Evolutionary conservation across 164 flowering plant species (phyloP).

Genomic region (Chloranthus sessilifolius): DNA sequence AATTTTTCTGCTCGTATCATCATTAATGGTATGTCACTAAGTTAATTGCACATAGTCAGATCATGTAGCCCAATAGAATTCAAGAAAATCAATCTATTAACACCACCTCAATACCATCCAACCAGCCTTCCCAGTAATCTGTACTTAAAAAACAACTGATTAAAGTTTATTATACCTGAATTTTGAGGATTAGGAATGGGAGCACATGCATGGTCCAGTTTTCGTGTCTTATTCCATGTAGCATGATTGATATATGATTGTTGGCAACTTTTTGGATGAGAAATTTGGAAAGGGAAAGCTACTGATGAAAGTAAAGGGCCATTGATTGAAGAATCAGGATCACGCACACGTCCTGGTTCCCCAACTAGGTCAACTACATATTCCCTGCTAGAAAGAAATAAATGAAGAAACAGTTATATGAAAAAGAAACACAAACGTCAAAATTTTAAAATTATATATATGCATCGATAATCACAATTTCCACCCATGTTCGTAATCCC

Average conservation of each 20-base stretch:
- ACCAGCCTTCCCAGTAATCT: too few relatives aligned
- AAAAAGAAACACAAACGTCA: not conserved
- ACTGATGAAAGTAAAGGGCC: conserved; percentile 50
- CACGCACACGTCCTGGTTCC: conserved; percentile 75
- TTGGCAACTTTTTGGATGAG: conserved; percentile 52
- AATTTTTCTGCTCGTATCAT: too few relatives aligned
- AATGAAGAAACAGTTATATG: not conserved
- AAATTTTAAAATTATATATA: too few relatives aligned
- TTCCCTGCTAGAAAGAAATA: conserved; percentile 50
- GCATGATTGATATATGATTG: conserved; percentile 31
- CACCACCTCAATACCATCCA: too few relatives aligned
- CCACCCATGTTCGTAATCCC: too few relatives aligned
- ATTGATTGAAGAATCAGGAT: conserved; percentile 85
- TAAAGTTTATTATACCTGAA: conserved; percentile 34
- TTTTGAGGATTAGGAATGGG: conserved; percentile 24
- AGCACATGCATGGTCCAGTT: conserved; percentile 21
- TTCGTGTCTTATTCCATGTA: conserved; percentile 21
- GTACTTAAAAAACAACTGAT: not conserved
- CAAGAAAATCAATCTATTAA: too few relatives aligned
- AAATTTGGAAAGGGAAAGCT: conserved; percentile 68
- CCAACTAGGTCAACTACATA: conserved; percentile 93
- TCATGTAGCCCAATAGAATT: too few relatives aligned
- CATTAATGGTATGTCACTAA: too few relatives aligned
- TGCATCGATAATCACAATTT: too few relatives aligned
- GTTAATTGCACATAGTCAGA: too few relatives aligned